A percentile compares a stretch with the other conserved stretches of the same genome.
These are phyloP conservation scores for Tuber borchii DNA, from an alignment of 495 filamentous ascomycete genomes.

Conservation along the genomic window DNA sequence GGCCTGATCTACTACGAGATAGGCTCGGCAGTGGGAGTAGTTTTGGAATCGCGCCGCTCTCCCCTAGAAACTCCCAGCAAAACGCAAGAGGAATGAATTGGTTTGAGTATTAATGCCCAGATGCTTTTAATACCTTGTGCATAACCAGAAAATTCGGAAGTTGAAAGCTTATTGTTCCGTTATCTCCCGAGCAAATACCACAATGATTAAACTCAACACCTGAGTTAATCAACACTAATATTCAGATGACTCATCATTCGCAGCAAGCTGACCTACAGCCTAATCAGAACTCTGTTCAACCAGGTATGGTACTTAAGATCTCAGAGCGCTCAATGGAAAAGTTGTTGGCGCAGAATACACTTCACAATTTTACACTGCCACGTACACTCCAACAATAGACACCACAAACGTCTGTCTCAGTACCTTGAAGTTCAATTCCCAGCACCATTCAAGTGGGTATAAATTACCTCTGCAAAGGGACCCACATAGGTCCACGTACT, in stretches of 20 bases:
- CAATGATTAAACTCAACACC: not conserved
- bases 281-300: not conserved
- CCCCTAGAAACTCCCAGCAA: not conserved
- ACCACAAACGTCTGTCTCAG: not conserved
- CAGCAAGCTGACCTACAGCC: not conserved
- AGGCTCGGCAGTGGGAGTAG: not conserved
- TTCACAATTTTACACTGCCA: not conserved
- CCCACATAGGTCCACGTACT: not conserved
- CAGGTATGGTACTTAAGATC: not conserved
- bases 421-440: not conserved
- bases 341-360: not conserved
- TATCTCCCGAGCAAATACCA: not conserved
- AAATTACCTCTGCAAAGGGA: not conserved
- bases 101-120: not conserved
- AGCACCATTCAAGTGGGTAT: not conserved
- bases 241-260: not conserved
- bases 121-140: not conserved
- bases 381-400: not conserved
- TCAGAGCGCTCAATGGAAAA: not conserved
- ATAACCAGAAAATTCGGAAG: not conserved
- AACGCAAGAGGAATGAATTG: not conserved
- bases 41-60: not conserved
- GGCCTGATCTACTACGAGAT: not conserved
- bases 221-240: not conserved
- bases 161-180: not conserved